Evolutionary conservation across 1,139 yeast genomes (phyloP).

Genomic region (Magnusiomyces ingens): DNA sequence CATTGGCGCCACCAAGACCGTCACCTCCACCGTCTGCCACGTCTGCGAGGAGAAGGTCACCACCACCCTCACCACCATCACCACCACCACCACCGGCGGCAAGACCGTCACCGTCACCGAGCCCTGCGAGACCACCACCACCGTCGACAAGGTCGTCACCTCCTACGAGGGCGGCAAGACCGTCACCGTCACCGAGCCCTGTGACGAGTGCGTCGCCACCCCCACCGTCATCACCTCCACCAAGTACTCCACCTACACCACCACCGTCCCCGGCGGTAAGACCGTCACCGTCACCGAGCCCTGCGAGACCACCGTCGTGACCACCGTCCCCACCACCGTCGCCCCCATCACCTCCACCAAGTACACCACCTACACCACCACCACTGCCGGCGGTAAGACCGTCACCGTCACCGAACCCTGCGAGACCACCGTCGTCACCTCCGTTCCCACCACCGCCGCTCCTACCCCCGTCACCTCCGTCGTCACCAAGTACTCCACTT

Average conservation of each 20-base stretch:
- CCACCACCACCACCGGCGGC: constrained; percentile 7
- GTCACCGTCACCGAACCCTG: constrained; percentile 5
- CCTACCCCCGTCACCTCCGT: too few species aligned
- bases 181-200: constrained; percentile 16
- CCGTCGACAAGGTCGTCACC: constrained; percentile 6
- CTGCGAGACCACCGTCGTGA: constrained; percentile 1
- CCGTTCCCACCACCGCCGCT: background rate
- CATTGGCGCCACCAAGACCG: constrained; percentile 7
- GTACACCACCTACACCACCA: background rate
- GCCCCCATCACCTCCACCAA: constrained; percentile 5
- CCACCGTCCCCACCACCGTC: background rate
- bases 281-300: constrained; percentile 1
- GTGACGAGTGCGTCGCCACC: background rate
- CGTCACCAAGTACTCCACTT: too few species aligned
- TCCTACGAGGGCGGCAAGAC: constrained; percentile 4
- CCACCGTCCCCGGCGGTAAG: background rate
- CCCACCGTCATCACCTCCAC: background rate
- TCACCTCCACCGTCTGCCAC: constrained; percentile 11
- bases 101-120: constrained; percentile 14
- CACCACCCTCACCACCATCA: constrained; percentile 9
- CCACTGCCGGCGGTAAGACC: background rate
- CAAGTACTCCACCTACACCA: constrained; percentile 2
- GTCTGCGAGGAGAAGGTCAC: constrained; percentile 8
- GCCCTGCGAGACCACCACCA: constrained; percentile 13
- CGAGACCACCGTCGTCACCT: background rate